Base-by-base conservation (phyloP, 2,329 filamentous ascomycete species). In the Trichoderma guizhouense region DNA sequence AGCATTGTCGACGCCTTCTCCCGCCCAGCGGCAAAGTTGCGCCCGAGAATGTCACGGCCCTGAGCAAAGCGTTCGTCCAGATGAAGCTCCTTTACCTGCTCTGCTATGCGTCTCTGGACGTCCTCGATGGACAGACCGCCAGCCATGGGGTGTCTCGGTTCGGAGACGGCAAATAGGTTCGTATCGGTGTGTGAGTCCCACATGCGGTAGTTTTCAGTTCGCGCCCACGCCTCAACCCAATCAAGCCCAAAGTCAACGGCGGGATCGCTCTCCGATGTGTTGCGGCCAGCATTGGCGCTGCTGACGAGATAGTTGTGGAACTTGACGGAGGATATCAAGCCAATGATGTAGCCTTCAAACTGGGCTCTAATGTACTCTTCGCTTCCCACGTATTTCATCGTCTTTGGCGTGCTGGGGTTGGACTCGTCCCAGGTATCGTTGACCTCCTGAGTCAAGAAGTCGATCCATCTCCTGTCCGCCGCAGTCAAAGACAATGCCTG, bases 341-440 rank as follows among this genome's bases (percentile, higher is more conserved):
- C 93, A 28, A 98, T 87, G 7, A 99, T 88, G 79, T 99, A 99
- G 78, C 98, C 95, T 82, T 99, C 96, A 74, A 99, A 99, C 78
- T 98, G 95, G 53, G 98, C 89, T 34, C 96, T 90, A 76, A 99
- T 99, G 78, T 98, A 98, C 79, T 98, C 96, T 82, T 99, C 96
- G 74, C 94, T 98, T 34, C 96, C 96, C 47, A 94, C 91, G 78
- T 98, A 99, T 34, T 95, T 95, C 85, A 98, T 91, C 2, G 94
- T 97, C 78, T 94, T 98, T n/a, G 96, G 96, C 62, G 93, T 88
- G 74, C 90, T 89, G 0, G 96, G 96, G 78, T 98, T 95, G 5
- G 90, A 85, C 55, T 97, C 94, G 79, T 99, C 96, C 96, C 96
- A 99, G 0, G 96, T 98, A 75, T 98, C 94, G 77, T 96, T 93